Base-by-base conservation (phyloP, 2,329 filamentous ascomycete species). In the Catunica adiposa region DNA sequence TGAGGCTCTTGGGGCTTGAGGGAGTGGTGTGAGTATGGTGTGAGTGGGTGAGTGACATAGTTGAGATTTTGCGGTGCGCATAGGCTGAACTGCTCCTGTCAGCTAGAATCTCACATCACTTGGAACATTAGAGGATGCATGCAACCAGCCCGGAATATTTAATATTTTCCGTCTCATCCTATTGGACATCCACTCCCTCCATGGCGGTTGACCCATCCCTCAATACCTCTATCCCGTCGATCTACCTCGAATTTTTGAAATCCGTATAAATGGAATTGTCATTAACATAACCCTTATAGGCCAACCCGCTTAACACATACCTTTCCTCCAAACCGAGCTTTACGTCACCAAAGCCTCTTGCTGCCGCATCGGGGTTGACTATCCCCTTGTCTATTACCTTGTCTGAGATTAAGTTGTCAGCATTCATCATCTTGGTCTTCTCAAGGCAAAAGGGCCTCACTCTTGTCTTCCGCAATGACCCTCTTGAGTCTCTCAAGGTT, bases 331-430 rank as follows among this genome's bases (percentile, higher is more conserved):
- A 94, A 66, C 89, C 92, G 46, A 79, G 79, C 54, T 98, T 96
- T 69, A 90, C 90, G 31, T 96, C 89, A 48, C 92, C 92, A 46
- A 82, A 90, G 66, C 92, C 92, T 3, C 72, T 98, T 58, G 92
- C 92, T 51, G 92, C 92, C 48, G 83, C 88, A 56, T 90, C 89
- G 44, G 87, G 90, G 34, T 75, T 98, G 62, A 98, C 92, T 1
- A 98, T 98, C 64, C 92, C 92, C n/a, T 74, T 98, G 46, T 90
- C 94, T 66, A 96, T 98, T 62, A 97, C 92, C 0, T 69, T 98
- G 53, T 97, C 92, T 50, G 87, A 97, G 62, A 94, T 98, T 66
- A 88, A 94, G 65, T 74, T 98, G 53, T 96, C 89, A 3, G 92
- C 90, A 9, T 97, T 98, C 67, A 94, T 98, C 62, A 96, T 98